Base-by-base conservation (phyloP, 345 rosid species). In the Citrus cavaleriei region DNA sequence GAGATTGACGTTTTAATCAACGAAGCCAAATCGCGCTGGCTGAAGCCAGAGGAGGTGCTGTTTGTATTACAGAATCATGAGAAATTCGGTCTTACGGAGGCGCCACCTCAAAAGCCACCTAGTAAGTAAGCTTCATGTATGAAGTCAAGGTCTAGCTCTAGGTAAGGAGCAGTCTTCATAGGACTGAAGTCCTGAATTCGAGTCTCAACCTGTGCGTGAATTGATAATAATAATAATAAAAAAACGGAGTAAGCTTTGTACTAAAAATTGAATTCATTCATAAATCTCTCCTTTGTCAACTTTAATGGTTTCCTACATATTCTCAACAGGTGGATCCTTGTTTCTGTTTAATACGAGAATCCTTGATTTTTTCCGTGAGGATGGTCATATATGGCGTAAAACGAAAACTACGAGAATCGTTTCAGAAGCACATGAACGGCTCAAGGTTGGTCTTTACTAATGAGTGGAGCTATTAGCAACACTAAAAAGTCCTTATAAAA, bases 401-500 rank as follows among this genome's bases (percentile, higher is more conserved):
- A 96, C 87, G 85, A 94, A 69, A 81, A 95, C 90, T 76, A 94
- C 92, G 62, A 86, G 92, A 78, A 90, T 94, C 81, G 92, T 96
- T 76, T 95, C 93, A 6, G 99, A 96, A 89, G 99, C 94, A 63
- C 97, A 90, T 65, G 99, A 94, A 83, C 81, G 89, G 40, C 97
- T 93, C 73, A 89, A 94, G 98, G 99, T 94, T 73, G 13, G 51
- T 42, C 49, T 2, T 10, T 40, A 2, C 13, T 40, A 40, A 40
- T 40, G 49, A 40, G 49, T 40, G 13, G 13, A 10, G 13, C 13
- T 72, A 69, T 60, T 42, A 12, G 51, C 51, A 42, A 42, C 51
- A 1, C 14, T 42, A 12, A 42, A 42, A 42, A 0, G 13, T 12
- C 3, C 51, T 42, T 42, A 12, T 42, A 42, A 42, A 42, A 12